Conservation (phyloP, 2,329 filamentous ascomycete genomes). For the Talaromyces sp. region DNA sequence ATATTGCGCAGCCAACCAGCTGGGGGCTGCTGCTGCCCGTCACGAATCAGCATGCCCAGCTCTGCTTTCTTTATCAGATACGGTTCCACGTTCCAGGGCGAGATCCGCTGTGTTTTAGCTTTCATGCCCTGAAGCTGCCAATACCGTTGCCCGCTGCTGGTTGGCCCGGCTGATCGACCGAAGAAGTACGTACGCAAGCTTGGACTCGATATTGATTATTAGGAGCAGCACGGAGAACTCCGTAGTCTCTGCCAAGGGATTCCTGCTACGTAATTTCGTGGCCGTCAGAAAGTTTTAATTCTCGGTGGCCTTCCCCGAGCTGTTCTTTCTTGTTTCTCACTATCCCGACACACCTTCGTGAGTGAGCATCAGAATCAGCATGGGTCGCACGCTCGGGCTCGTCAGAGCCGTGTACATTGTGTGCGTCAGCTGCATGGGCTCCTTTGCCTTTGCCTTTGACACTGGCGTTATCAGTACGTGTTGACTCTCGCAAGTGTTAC, state of each 20-base stretch:
- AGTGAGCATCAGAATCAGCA: constrained; percentile 8
- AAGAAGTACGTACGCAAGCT: not conserved
- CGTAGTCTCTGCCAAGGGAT: not conserved
- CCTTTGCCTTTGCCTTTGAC: constrained; percentile 35
- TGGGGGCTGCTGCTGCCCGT: not conserved
- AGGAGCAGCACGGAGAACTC: not conserved
- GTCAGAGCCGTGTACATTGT: constrained; percentile 32
- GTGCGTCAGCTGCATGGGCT: constrained; percentile 32
- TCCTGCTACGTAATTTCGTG: not conserved
- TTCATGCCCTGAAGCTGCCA: not conserved
- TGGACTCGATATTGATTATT: not conserved
- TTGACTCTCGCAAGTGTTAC: constrained; percentile 11
- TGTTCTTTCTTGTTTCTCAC: not conserved
- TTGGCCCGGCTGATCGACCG: not conserved
- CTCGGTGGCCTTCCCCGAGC: too few species aligned
- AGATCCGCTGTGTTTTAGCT: not conserved
- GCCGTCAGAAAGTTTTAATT: too few species aligned
- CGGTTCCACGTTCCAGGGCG: not conserved
- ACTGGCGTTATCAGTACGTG: constrained; percentile 29
- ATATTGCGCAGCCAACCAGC: not conserved
- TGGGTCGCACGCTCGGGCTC: constrained; percentile 29
- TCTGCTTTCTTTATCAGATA: not conserved
- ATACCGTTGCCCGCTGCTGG: not conserved
- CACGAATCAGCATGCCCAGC: not conserved
- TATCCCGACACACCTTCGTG: not conserved